Percentiles rank a stretch among this genome's conserved stretches.
These are phyloP conservation scores for Saposhnikovia divaricata DNA, from an alignment of 129 eudicot genomes.

Conservation along the genomic window DNA sequence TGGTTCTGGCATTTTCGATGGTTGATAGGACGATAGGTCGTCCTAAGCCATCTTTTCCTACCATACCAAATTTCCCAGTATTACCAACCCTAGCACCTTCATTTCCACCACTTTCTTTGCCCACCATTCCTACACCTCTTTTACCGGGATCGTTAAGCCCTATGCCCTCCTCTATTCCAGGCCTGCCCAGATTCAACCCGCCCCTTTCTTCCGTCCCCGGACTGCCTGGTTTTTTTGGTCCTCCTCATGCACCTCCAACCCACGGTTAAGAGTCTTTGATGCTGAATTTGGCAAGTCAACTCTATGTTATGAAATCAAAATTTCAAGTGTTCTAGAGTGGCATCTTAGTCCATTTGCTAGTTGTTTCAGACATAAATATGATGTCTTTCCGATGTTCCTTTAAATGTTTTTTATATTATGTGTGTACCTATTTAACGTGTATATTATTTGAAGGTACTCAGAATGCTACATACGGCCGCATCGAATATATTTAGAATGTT, in stretches of 20 bases:
- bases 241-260: constrained; percentile 2
- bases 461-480: no score
- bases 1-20: neutral
- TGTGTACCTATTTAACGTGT: neutral
- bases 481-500: no score
- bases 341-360: neutral
- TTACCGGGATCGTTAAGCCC: neutral
- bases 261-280: neutral
- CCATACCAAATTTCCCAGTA: neutral
- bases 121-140: neutral
- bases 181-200: neutral
- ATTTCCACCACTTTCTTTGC: neutral
- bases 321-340: neutral
- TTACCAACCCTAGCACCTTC: constrained; percentile 5
- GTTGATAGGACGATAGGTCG: neutral
- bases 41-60: neutral
- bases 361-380: neutral
- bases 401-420: neutral
- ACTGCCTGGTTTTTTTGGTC: neutral
- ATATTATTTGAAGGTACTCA: no score
- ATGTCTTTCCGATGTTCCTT: neutral
- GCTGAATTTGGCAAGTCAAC: neutral
- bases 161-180: neutral
- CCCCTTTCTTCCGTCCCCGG: neutral
- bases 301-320: neutral